phyloP scores from a whole-genome alignment of 2,329 filamentous ascomycete species.

The Cadophora sp. region DNA sequence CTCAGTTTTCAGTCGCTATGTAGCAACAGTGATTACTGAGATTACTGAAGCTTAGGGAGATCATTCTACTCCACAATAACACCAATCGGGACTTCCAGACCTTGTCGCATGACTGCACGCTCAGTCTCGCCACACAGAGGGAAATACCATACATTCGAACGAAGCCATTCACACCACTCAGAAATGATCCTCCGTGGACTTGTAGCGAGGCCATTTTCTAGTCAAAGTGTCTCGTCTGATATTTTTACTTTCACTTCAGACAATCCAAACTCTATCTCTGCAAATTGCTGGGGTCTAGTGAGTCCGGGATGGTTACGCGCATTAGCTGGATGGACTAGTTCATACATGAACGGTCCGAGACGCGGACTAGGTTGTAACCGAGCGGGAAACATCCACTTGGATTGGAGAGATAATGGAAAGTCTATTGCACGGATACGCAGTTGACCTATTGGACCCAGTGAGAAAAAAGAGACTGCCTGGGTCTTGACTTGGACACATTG shows the following conservation, averaged over 20 bases:
- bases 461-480: no score
- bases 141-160: neutral
- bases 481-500: no score
- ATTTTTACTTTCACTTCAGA: constrained; percentile 7
- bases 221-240: neutral
- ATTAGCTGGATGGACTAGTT: neutral
- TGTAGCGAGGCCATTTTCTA: no score
- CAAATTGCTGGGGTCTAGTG: neutral
- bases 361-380: neutral
- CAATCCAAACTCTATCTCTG: neutral
- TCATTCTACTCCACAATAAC: neutral
- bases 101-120: constrained; percentile 2
- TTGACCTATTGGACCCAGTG: no score
- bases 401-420: neutral
- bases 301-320: neutral
- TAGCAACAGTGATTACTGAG: no score
- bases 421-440: no score
- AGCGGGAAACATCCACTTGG: neutral
- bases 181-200: no score
- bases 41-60: no score
- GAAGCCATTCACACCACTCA: neutral
- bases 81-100: neutral
- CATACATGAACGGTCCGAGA: neutral
- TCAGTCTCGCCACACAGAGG: neutral
- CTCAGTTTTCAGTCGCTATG: no score